These are phyloP conservation scores for Sugiyamaella chiloensis DNA, from an alignment of 805 yeast genomes.

Conservation along the genomic window DNA sequence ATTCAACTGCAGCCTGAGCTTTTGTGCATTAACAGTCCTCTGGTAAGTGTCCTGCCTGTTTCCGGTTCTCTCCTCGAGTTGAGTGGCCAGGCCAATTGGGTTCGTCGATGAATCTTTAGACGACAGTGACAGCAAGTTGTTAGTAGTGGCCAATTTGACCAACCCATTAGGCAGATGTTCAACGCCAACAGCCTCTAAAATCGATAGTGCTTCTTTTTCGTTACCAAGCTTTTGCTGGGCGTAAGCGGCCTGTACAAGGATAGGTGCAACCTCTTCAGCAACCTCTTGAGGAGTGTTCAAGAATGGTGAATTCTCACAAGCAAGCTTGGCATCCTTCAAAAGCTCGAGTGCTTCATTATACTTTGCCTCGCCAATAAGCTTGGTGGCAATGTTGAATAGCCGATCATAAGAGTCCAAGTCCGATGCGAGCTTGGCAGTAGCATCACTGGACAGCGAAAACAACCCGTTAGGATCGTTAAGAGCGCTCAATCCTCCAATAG, in stretches of 20 bases:
- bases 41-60: background rate
- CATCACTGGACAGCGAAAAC: background rate
- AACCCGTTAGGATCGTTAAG: too few relatives aligned
- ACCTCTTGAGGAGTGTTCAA: constrained; percentile 43
- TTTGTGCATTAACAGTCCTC: constrained; percentile 1
- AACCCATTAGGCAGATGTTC: constrained; percentile 14
- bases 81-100: constrained; percentile 16
- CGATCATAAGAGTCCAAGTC: constrained; percentile 48
- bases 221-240: constrained; percentile 43
- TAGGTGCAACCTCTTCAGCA: constrained; percentile 52
- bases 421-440: background rate
- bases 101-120: constrained; percentile 16
- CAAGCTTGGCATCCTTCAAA: constrained; percentile 45
- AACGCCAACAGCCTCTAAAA: constrained; percentile 38
- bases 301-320: constrained; percentile 40
- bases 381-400: constrained; percentile 57
- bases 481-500: constrained; percentile 48
- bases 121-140: constrained; percentile 18
- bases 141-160: constrained; percentile 16
- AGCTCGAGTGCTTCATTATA: constrained; percentile 40
- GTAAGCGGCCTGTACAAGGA: constrained; percentile 57
- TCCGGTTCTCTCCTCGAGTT: constrained; percentile 29
- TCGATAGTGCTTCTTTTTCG: constrained; percentile 35
- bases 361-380: constrained; percentile 43
- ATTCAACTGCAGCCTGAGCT: constrained; percentile 36